phyloP scores from a whole-genome alignment of 2,329 filamentous ascomycete genomes.

The Arthrobotrys musiformis region DNA sequence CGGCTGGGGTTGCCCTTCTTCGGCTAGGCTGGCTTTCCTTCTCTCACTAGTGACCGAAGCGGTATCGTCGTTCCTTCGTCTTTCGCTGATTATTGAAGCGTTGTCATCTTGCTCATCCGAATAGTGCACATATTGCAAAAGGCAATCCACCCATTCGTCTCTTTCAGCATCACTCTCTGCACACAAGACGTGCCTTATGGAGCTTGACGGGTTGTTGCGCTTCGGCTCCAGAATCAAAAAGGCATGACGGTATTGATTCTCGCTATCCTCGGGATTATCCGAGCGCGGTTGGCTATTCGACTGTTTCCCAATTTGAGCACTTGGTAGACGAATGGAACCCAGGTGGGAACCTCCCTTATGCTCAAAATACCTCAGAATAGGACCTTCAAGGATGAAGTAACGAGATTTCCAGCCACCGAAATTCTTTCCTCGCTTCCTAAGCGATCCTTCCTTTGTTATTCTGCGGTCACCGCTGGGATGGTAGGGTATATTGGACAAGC shows the following conservation, averaged over 20 bases:
- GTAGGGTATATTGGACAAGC: constrained; percentile 61
- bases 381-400: constrained; percentile 74
- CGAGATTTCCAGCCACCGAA: constrained; percentile 97
- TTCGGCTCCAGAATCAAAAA: constrained; percentile 96
- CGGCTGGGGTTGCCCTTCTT: constrained; percentile 62
- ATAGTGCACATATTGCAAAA: constrained; percentile 88
- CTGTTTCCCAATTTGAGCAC: constrained; percentile 94
- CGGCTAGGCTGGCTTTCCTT: constrained; percentile 61
- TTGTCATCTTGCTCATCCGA: constrained; percentile 71
- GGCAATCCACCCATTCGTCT: constrained; percentile 90
- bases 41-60: constrained; percentile 65
- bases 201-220: constrained; percentile 87
- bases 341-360: constrained; percentile 87
- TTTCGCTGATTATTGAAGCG: constrained; percentile 50
- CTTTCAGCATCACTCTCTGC: constrained; percentile 93
- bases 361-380: constrained; percentile 88
- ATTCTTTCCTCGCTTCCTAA: constrained; percentile 97
- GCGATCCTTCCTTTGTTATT: constrained; percentile 73
- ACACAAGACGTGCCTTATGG: constrained; percentile 92
- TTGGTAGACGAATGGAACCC: constrained; percentile 89
- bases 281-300: constrained; percentile 66
- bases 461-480: constrained; percentile 62
- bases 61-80: constrained; percentile 61
- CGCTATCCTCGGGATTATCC: constrained; percentile 75
- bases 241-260: constrained; percentile 95